Evolutionary conservation across 192 early-diverging fungal species (phyloP), one percentile per base, ranked within the genome.

Genomic region (Gryganskiella cystojenkinii): DNA sequence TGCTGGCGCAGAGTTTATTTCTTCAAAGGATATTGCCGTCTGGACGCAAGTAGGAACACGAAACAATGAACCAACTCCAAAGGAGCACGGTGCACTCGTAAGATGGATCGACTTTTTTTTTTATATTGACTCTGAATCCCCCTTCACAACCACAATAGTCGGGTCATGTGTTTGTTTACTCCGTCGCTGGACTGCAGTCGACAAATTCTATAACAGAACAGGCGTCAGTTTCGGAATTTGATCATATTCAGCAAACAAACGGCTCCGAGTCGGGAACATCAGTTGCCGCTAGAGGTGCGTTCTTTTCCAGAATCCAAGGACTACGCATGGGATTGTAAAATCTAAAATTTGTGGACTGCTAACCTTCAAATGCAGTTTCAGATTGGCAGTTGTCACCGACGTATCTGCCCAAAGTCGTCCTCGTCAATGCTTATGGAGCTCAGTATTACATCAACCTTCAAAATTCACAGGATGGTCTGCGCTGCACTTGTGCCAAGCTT

Each of bases 1-100:
- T 68, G 61, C 73, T 15, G 81, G 80, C 5, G 85, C 82, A 34
- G 58, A 52, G 17, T 86, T 87, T 28, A 61, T 72, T 27, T 46
- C 69, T 6, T 35, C 64, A 27, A 54, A 65, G 17, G 27, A 71
- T 28, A 50, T 84, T 40, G 55, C 75, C 1, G 43, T 85, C 4
- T 85, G 81, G 82, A 85, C 83, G 45, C 46, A 73, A 79, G 87
- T 86, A 74, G 73, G 45, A 14, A n/a, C 17, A 19, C 14, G n/a
- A 15, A 6, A 42, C 27, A 28, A n/a, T 28, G 17, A 3, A 6
- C 9, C 28, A 30, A 62, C 5, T 50, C 30, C 6, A 40, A 24
- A 44, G n/a, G 54, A 33, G 33, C 14, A 34, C 25, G 24, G 30
- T 1, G 28, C 8, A 56, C 24, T n/a, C n/a, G n/a, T n/a, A n/a